These are phyloP conservation scores for Fusarium avenaceum DNA, from an alignment of 2,329 filamentous ascomycete genomes.

Conservation along the genomic window DNA sequence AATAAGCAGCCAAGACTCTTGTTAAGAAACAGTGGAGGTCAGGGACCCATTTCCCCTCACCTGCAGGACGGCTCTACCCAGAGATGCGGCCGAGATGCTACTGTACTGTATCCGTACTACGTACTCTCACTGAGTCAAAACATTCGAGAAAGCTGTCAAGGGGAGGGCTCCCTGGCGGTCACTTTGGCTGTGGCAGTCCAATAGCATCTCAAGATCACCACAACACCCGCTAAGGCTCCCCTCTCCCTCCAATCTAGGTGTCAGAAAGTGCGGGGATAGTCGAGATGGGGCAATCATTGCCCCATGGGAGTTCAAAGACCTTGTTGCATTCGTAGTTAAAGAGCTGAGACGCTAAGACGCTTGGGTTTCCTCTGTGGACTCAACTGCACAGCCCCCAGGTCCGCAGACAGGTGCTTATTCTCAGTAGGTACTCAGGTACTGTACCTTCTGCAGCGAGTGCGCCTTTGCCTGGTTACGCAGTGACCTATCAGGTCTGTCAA, in stretches of 20 bases:
- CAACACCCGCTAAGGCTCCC: background rate
- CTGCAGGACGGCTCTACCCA: constrained; percentile 20
- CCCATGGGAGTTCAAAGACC: background rate
- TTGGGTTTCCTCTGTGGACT: background rate
- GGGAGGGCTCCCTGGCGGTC: background rate
- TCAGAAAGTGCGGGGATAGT: constrained; percentile 38
- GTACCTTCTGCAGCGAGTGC: background rate
- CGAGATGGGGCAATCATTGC: constrained; percentile 28
- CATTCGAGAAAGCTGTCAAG: background rate
- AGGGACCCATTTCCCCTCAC: background rate
- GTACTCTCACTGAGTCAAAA: background rate
- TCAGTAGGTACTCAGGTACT: constrained; percentile 1
- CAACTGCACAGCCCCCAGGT: constrained; percentile 41
- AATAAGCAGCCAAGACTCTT: constrained; percentile 31
- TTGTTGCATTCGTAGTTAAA: background rate
- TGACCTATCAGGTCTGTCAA: constrained; percentile 42
- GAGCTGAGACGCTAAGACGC: background rate
- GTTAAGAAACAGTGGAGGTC: constrained; percentile 11
- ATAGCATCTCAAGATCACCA: background rate
- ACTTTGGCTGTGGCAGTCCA: background rate
- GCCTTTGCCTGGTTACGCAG: constrained; percentile 31
- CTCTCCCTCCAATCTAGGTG: constrained; percentile 26
- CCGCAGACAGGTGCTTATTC: constrained; percentile 33
- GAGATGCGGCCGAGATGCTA: background rate
- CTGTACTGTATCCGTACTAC: background rate